phyloP scores from a whole-genome alignment of 768 basidiomycete genomes.

The Termitomyces sp. region DNA sequence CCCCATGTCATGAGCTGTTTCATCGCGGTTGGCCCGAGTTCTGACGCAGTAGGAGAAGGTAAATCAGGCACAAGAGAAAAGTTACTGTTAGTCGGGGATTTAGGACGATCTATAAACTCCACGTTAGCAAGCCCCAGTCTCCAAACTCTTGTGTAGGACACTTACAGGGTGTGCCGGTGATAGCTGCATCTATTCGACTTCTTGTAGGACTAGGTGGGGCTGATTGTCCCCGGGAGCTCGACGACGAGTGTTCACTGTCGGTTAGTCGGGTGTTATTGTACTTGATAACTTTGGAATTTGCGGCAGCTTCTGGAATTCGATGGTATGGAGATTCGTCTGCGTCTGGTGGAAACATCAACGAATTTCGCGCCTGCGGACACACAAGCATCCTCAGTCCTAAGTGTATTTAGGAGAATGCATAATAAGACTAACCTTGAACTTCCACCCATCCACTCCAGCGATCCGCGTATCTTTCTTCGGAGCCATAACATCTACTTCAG shows the following conservation, averaged over 20 bases:
- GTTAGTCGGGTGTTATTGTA: constrained; percentile 79
- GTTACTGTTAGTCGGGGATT: constrained; percentile 44
- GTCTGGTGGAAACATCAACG: constrained; percentile 93
- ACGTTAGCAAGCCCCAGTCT: constrained; percentile 2
- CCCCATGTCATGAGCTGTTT: constrained; percentile 99
- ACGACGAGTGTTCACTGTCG: constrained; percentile 54
- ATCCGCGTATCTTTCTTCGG: constrained; percentile 66
- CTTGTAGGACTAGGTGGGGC: constrained; percentile 85
- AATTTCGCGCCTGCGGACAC: constrained; percentile 74
- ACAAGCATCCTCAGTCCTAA: not conserved
- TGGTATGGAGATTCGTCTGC: constrained; percentile 81
- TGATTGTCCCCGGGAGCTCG: constrained; percentile 36
- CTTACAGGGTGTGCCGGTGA: constrained; percentile 87
- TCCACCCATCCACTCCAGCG: constrained; percentile 77
- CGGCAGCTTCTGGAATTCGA: constrained; percentile 23
- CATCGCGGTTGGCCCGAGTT: constrained; percentile 76
- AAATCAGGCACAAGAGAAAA: constrained; percentile 80
- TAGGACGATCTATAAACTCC: constrained; percentile 49
- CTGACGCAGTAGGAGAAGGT: constrained; percentile 81
- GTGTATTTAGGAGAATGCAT: not conserved
- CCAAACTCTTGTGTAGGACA: constrained; percentile 7
- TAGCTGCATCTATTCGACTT: constrained; percentile 88
- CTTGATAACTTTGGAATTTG: constrained; percentile 58
- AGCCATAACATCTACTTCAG: constrained; percentile 69
- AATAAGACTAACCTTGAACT: constrained; percentile 57